Base-by-base conservation (phyloP, 2,329 filamentous ascomycete species). In the Stylonectria norvegica region DNA sequence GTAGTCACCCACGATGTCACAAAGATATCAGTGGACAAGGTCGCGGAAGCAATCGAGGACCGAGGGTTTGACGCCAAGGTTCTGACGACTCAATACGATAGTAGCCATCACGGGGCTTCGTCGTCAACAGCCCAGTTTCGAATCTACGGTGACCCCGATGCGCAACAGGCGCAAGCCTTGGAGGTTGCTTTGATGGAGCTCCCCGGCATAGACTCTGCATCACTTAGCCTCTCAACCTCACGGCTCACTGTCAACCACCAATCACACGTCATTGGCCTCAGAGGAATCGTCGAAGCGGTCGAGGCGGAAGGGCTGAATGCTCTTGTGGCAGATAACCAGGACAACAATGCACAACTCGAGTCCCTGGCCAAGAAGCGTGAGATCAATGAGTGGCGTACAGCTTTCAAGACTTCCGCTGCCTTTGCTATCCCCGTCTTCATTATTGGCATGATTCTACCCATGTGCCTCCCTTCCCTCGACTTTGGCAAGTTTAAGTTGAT, bases 311-410 rank as follows among this genome's bases (percentile, higher is more conserved):
- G 91, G 2, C 88, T 86, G 63, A 95, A 96, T 60, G 93, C 91
- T 2, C 71, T 98, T 3, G 78, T 97, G 9, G 84, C 90, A 1
- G 91, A 97, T 51, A 85, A 83, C 38, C 89, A 97, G 56, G 93
- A 98, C 67, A 97, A 95, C 63, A 95, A 95, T 58, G 91, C 93
- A 1, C 93, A 98, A 61, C 77, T 98, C 2, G 89, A 97, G 63
- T 97, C 93, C 1, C 75, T 98, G 3, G 86, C 93, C 7, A 98
- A 98, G 68, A 97, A 93, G 0, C 87, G 88, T 53, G 93, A 98
- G 64, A 95, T 98, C 47, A 86, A 85, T 49, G 89, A 95, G 64
- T 98, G 93, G 93, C 81, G 79, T 47, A 78, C 73, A 20, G 88
- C 89, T 0, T 95, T 97, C 65, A 74, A 77, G 47, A 75, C 85